Percentiles rank a stretch among this genome's conserved stretches.
Conservation (phyloP, 2,329 filamentous ascomycete genomes). For the Botryotinia calthae region DNA sequence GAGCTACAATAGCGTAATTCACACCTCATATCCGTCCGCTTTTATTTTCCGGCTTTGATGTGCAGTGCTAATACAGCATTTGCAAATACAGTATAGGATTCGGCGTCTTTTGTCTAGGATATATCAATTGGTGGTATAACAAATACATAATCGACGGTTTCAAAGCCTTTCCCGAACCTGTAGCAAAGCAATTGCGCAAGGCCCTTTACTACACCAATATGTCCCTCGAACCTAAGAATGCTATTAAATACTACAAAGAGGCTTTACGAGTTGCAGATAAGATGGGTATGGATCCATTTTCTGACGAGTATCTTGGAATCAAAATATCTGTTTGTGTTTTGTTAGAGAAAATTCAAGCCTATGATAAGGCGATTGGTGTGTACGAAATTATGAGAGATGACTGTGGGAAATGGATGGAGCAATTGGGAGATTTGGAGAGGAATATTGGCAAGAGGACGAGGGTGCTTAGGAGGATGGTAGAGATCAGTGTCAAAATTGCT, state of each 20-base stretch:
- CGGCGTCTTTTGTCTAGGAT: slow-evolving; percentile 32
- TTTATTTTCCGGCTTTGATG: background rate
- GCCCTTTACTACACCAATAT: slow-evolving; percentile 86
- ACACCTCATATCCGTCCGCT: background rate
- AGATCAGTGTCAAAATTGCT: slow-evolving; percentile 78
- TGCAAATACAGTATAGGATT: slow-evolving; percentile 30
- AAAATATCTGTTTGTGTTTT: slow-evolving; percentile 78
- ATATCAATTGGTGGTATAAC: slow-evolving; percentile 37
- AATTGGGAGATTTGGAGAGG: slow-evolving; percentile 52
- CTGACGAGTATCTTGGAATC: slow-evolving; percentile 86
- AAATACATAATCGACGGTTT: slow-evolving; percentile 43
- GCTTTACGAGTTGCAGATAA: slow-evolving; percentile 73
- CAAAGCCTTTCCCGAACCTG: slow-evolving; percentile 62
- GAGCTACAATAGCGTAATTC: slow-evolving; percentile 32
- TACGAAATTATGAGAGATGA: slow-evolving; percentile 74
- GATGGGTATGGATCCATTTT: slow-evolving; percentile 79
- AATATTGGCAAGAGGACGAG: slow-evolving; percentile 54
- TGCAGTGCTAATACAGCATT: slow-evolving; percentile 11
- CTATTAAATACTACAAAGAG: slow-evolving; percentile 78
- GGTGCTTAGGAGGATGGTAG: slow-evolving; percentile 70
- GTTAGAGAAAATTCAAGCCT: slow-evolving; percentile 73
- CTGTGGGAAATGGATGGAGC: slow-evolving; percentile 59
- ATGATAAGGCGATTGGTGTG: slow-evolving; percentile 69
- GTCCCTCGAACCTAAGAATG: slow-evolving; percentile 69
- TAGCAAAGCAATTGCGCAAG: slow-evolving; percentile 75